Evolutionary conservation across 352 stramenopile genomes (phyloP), one percentile per base, ranked within the genome.

Genomic region (Globisporangium paddicum): DNA sequence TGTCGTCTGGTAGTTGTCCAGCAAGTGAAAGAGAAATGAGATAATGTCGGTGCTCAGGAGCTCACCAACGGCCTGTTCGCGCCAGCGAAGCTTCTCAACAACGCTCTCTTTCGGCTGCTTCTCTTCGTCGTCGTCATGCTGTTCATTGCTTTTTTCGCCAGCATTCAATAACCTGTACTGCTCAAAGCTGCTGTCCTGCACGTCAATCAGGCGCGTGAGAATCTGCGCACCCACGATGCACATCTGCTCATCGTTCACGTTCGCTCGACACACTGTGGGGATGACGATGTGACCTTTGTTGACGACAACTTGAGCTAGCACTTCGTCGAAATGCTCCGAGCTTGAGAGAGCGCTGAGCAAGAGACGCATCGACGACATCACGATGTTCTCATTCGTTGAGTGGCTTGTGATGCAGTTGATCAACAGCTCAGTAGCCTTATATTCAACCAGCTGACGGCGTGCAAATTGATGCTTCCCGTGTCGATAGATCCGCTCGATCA

Each of bases 31-130:
- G 42, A 70, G 19, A 18, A 72, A 42, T 5, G 60, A 47, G 2
- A 75, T 41, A 21, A 62, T 60, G 14, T 69, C 62, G 26, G 59
- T 35, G 30, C 69, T 62, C 2, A 69, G 53, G 25, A 74, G 42
- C 26, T 64, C 25, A 1, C 50, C 37, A 21, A 75, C 42, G 13
- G 72, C 41, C 47, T 72, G 52, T 18, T 34, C 9, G 1, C 26
- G 26, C 52, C 52, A 58, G 8, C 3, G 26, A 0, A 34, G 37
- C n/a, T 49, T 46, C 26, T 58, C 38, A 10, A 25, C 1, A 4
- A 41, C 26, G 26, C 23, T 34, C 6, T 23, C 21, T 26, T 42
- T 58, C 13, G 28, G 34, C 7, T 13, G n/a, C 8, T 34, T 23
- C 18, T 14, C 32, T 19, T 26, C 21, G 14, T 32, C 30, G 28